Percentiles rank a stretch among this genome's conserved stretches.
Evolutionary conservation across 306 rosid genomes (phyloP).

Genomic region (Comarum palustre): DNA sequence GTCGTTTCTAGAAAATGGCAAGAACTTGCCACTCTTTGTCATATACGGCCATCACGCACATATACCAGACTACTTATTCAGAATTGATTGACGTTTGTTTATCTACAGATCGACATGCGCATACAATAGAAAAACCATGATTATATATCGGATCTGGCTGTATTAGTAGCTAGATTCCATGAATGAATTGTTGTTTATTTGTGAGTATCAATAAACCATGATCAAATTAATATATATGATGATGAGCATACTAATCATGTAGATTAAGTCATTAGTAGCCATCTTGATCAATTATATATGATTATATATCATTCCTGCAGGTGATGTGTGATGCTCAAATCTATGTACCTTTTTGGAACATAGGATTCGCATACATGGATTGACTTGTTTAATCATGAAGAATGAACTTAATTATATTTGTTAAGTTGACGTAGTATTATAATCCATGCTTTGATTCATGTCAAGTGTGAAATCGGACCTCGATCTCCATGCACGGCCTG

Average conservation of each 20-base stretch:
- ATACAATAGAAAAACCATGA: not conserved
- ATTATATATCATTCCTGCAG: constrained; percentile 1
- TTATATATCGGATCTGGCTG: not conserved
- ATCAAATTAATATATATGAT: not conserved
- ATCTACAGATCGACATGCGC: not conserved
- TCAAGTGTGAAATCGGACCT: not conserved
- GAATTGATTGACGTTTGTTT: not conserved
- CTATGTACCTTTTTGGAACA: not conserved
- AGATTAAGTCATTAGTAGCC: not conserved
- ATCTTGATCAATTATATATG: too few species aligned
- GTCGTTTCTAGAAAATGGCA: not conserved
- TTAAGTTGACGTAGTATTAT: not conserved
- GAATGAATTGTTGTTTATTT: not conserved
- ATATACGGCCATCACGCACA: not conserved
- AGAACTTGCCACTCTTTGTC: not conserved
- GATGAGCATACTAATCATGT: not conserved
- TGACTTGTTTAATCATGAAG: not conserved
- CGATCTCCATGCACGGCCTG: not conserved
- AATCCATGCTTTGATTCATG: not conserved
- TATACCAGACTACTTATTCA: not conserved
- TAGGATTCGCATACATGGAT: not conserved
- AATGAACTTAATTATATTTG: not conserved
- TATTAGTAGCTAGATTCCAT: not conserved
- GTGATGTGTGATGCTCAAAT: not conserved
- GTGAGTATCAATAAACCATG: not conserved